Evolutionary conservation across 805 yeast genomes (phyloP).

Genomic region (Saccharomycopsis fermentans): DNA sequence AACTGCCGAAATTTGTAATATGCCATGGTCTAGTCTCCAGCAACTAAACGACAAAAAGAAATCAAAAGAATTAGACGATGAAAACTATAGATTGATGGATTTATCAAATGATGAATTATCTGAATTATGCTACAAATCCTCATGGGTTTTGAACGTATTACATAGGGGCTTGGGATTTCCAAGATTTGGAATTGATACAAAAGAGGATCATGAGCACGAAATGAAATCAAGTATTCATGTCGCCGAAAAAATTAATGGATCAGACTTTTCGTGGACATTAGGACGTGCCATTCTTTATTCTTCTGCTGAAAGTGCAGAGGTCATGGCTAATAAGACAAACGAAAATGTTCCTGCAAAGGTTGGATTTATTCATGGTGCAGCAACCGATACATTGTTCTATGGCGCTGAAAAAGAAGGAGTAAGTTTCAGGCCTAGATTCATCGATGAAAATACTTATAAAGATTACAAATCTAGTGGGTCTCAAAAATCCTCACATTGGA

Average conservation of each 20-base stretch:
- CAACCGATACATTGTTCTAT: slow-evolving; percentile 35
- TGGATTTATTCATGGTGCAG: slow-evolving; percentile 39
- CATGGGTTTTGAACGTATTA: slow-evolving; percentile 47
- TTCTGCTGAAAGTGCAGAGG: slow-evolving; percentile 40
- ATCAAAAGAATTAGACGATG: slow-evolving; percentile 14
- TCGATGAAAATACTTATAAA: slow-evolving; percentile 10
- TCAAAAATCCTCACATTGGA: slow-evolving; percentile 32
- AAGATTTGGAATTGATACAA: slow-evolving; percentile 34
- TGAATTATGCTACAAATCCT: slow-evolving; percentile 50
- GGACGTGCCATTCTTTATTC: slow-evolving; percentile 57
- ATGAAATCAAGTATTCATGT: slow-evolving; percentile 29
- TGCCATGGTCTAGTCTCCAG: slow-evolving; percentile 30
- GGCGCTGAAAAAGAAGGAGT: slow-evolving; percentile 45
- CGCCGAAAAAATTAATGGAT: slow-evolving; percentile 33
- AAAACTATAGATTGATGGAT: slow-evolving; percentile 20
- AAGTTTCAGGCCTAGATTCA: slow-evolving; percentile 34
- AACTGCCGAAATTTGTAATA: slow-evolving; percentile 39
- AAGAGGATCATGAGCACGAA: slow-evolving; percentile 21
- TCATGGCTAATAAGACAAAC: slow-evolving; percentile 22
- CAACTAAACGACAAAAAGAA: slow-evolving; percentile 23
- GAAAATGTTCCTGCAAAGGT: slow-evolving; percentile 21
- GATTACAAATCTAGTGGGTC: slow-evolving; percentile 23
- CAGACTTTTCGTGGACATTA: slow-evolving; percentile 44
- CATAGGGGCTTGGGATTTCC: slow-evolving; percentile 56
- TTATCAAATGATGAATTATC: slow-evolving; percentile 36